Evolutionary conservation across 139 green algal species (phyloP).

Genomic region (Chlamydomonas applanata): DNA sequence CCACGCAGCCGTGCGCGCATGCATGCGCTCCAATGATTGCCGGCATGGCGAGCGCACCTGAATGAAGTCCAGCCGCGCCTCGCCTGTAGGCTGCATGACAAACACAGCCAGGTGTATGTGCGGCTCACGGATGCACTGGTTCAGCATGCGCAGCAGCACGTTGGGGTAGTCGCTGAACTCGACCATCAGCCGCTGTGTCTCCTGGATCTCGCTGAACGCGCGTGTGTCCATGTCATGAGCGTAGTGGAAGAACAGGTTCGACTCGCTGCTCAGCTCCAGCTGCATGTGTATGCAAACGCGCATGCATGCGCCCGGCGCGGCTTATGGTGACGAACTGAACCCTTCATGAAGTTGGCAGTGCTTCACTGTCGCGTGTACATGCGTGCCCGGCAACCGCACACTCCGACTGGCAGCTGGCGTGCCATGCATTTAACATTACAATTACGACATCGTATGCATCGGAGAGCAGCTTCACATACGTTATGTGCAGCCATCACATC

Average conservation of each 20-base stretch:
- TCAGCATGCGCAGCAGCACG: slow-evolving; percentile 62
- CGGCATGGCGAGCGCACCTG: no score
- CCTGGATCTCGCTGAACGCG: slow-evolving; percentile 41
- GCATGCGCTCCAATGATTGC: no score
- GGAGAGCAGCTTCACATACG: no score
- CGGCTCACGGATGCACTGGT: slow-evolving; percentile 60
- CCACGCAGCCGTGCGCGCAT: no score
- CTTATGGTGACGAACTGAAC: no score
- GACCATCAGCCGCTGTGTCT: slow-evolving; percentile 69
- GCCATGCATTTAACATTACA: no score
- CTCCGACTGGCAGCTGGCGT: no score
- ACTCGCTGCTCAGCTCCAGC: slow-evolving; percentile 65
- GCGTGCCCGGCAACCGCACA: no score
- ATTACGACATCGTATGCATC: no score
- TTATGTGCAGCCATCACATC: no score
- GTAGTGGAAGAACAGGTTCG: slow-evolving; percentile 76
- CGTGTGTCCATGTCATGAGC: slow-evolving; percentile 43
- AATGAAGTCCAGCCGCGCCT: slow-evolving; percentile 64
- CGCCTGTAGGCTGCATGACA: slow-evolving; percentile 53
- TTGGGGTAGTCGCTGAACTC: slow-evolving; percentile 59
- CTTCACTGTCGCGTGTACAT: no score
- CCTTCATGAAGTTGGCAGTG: no score
- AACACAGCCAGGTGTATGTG: slow-evolving; percentile 60
- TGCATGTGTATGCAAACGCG: slow-evolving; percentile 4
- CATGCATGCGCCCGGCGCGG: neutral